Base-by-base conservation (phyloP, 2,329 filamentous ascomycete species). In the Aspergillus awamori region DNA sequence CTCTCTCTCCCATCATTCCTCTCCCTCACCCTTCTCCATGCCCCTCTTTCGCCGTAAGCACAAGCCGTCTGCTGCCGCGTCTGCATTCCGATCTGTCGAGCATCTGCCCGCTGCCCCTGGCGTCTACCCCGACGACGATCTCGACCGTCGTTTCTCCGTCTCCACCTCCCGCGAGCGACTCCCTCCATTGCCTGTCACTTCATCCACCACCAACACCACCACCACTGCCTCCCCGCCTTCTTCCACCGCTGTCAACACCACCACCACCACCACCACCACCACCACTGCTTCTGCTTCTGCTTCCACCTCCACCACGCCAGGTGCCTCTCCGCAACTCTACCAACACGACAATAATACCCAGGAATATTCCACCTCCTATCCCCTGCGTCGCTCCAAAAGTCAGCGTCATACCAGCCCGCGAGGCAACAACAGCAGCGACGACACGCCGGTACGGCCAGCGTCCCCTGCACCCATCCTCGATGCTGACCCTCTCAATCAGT, bases 401-500 rank as follows among this genome's bases (percentile, higher is more conserved):
- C 70, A 71, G 20, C 68, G 69, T 52, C 67, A 69, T 54, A 65
- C 65, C 36, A 64, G 64, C 41, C 54, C 52, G 22, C 47, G 24
- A 17, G 47, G 47, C 47, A 51, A 51, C 47, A 51, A 30, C n/a
- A 51, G 41, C 20, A 45, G 28, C 26, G 26, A 47, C 11, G 38
- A 48, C 53, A 24, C 56, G 20, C 55, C 62, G 33, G 62, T 57
- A 53, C 39, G 38, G 13, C 11, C 59, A 39, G 51, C 59, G 20
- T 53, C 53, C 41, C 62, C 24, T 30, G 26, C 67, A 59, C 58
- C 65, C 49, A 60, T 65, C 20, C 62, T 69, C 61, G 68, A 68
- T 66, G 63, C 67, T 60, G 69, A 71, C 61, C 51, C 65, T 59
- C 63, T 67, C 55, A 65, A 68, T 39, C 67, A 73, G 48, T 66